Evolutionary conservation across 2,329 filamentous ascomycete genomes (phyloP).

Genomic region (Hansfordia pulvinata): DNA sequence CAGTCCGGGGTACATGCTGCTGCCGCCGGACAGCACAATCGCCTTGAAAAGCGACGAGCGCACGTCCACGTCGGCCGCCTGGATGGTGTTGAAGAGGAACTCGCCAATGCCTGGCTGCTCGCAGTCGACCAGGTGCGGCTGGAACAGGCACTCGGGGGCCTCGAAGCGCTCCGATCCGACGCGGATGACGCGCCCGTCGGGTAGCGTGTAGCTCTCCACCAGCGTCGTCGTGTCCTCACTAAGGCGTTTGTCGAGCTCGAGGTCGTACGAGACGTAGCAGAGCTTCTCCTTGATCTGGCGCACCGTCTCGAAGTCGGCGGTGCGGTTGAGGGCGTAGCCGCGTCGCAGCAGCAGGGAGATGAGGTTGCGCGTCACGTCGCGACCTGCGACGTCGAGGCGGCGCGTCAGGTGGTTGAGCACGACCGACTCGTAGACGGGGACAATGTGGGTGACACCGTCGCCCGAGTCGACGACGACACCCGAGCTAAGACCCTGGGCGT

Average conservation of each 20-base stretch:
- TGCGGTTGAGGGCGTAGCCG: slow-evolving; percentile 94
- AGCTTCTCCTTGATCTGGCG: slow-evolving; percentile 99
- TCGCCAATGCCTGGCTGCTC: slow-evolving; percentile 95
- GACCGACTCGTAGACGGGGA: slow-evolving; percentile 95
- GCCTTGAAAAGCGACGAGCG: slow-evolving; percentile 91
- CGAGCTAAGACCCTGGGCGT: slow-evolving; percentile 84
- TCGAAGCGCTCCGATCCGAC: slow-evolving; percentile 97
- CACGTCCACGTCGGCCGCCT: slow-evolving; percentile 89
- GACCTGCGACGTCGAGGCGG: slow-evolving; percentile 85
- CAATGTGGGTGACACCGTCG: slow-evolving; percentile 96
- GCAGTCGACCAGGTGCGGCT: slow-evolving; percentile 93
- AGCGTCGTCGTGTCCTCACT: slow-evolving; percentile 95
- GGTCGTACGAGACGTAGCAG: slow-evolving; percentile 97
- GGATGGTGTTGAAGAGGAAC: slow-evolving; percentile 97
- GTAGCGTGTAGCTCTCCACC: slow-evolving; percentile 94
- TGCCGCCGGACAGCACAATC: slow-evolving; percentile 89
- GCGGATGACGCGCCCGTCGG: slow-evolving; percentile 88
- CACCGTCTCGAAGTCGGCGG: slow-evolving; percentile 96
- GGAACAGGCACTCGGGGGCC: slow-evolving; percentile 95
- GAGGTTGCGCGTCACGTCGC: slow-evolving; percentile 95
- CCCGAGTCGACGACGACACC: slow-evolving; percentile 98
- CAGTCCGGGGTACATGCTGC: slow-evolving; percentile 97
- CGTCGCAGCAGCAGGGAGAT: slow-evolving; percentile 88
- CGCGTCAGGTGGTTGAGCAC: slow-evolving; percentile 95
- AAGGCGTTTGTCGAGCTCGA: slow-evolving; percentile 88